Conservation (phyloP, 2,329 filamentous ascomycete genomes). For the Fusarium marasasianum region DNA sequence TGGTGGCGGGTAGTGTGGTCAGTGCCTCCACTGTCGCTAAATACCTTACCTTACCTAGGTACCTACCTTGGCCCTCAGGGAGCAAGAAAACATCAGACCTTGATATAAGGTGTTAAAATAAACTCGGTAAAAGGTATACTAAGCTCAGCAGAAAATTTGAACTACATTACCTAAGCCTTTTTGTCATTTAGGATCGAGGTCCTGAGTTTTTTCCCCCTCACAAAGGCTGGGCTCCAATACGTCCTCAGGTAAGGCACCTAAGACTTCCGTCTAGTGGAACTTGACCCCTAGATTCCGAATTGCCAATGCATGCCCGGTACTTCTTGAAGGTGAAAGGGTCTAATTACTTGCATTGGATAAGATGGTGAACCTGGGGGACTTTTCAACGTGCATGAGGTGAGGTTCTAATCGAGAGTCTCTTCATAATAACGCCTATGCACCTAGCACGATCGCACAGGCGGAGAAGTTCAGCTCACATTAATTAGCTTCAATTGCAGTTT, state of each 20-base stretch:
- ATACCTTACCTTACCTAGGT: neutral
- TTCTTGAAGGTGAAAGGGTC: neutral
- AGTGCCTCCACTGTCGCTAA: conserved; percentile 13
- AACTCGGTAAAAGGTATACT: neutral
- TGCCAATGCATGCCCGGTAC: conserved; percentile 5
- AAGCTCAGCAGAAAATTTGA: neutral
- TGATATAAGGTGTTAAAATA: neutral
- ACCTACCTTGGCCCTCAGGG: neutral
- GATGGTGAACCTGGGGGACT: neutral
- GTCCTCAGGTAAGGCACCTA: conserved; percentile 34
- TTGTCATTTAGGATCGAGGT: neutral
- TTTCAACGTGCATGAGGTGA: conserved; percentile 18
- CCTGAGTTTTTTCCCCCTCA: neutral
- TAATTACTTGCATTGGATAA: conserved; percentile 23
- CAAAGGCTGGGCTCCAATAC: neutral
- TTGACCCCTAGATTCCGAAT: conserved; percentile 17
- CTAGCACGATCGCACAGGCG: neutral
- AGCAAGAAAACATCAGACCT: neutral
- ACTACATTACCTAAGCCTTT: neutral
- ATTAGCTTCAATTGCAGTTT: conserved; percentile 10
- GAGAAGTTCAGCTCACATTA: conserved; percentile 1
- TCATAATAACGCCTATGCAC: neutral
- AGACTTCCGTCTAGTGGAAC: conserved; percentile 15
- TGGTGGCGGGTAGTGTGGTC: neutral
- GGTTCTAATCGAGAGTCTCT: neutral